Percentiles rank a stretch among this genome's conserved stretches.
These are phyloP conservation scores for Debaryomyces fabryi DNA, from an alignment of 1,139 yeast genomes.

Conservation along the genomic window DNA sequence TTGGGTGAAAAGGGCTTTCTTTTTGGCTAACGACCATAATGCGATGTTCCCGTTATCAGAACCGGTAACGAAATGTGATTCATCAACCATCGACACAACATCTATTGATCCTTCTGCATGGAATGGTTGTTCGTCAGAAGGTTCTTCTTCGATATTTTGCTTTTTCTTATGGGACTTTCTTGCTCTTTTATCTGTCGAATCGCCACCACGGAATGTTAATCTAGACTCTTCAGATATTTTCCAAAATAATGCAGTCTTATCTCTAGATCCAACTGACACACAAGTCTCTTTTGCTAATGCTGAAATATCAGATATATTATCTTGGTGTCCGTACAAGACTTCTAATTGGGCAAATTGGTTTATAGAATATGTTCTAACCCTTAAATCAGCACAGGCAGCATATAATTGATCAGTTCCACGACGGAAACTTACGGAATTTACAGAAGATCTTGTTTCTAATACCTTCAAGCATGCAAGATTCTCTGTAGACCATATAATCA, in stretches of 20 bases:
- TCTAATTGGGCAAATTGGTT: conserved; percentile 89
- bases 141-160: conserved; percentile 25
- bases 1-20: conserved; percentile 75
- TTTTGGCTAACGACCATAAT: conserved; percentile 87
- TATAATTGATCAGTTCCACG: conserved; percentile 81
- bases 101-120: conserved; percentile 87
- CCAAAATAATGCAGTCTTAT: conserved; percentile 95
- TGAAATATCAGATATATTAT: conserved; percentile 75
- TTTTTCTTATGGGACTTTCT: conserved; percentile 38
- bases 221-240: conserved; percentile 94
- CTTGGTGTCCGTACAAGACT: conserved; percentile 94
- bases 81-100: conserved; percentile 88
- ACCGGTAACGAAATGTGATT: conserved; percentile 89
- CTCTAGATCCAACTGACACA: conserved; percentile 93
- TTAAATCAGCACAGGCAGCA: conserved; percentile 91
- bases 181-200: conserved; percentile 49
- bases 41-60: conserved; percentile 89
- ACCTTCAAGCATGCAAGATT: conserved; percentile 74
- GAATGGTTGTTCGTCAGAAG: conserved; percentile 36
- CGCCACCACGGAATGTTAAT: conserved; percentile 92
- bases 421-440: conserved; percentile 75
- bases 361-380: conserved; percentile 83
- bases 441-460: conserved; percentile 74
- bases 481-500: conserved; percentile 86
- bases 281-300: conserved; percentile 87